These are phyloP conservation scores for Sideroxylon spinosum DNA, from an alignment of 179 eudicot genomes.

Conservation along the genomic window DNA sequence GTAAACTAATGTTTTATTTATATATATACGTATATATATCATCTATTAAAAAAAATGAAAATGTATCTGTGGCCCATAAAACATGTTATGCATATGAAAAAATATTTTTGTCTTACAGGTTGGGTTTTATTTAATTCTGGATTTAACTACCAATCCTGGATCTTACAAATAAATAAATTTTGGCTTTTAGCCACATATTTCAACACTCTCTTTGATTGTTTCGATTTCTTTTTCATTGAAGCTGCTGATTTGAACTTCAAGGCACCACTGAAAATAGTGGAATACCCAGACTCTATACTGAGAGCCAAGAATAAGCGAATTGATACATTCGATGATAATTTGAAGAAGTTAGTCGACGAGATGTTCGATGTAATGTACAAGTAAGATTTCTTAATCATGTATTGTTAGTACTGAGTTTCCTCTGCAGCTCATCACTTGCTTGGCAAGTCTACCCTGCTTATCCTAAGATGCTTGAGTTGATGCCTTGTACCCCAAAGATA, in stretches of 20 bases:
- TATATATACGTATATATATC: too few species aligned
- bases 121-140: too few species aligned
- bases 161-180: too few species aligned
- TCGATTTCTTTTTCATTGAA: conserved; percentile 18
- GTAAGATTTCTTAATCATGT: conserved; percentile 31
- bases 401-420: not conserved
- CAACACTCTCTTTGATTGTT: not conserved
- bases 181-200: too few species aligned
- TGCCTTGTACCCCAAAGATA: not conserved
- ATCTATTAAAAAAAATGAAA: too few species aligned
- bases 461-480: not conserved
- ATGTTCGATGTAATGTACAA: conserved; percentile 96
- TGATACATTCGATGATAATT: conserved; percentile 61
- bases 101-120: too few species aligned
- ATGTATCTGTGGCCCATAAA: too few species aligned
- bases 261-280: conserved; percentile 64
- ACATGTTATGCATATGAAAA: too few species aligned
- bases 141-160: too few species aligned
- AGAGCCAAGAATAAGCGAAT: conserved; percentile 80
- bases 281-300: conserved; percentile 80
- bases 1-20: too few species aligned
- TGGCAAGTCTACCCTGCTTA: not conserved
- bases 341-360: conserved; percentile 72
- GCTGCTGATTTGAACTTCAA: conserved; percentile 77
- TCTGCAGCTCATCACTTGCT: conserved; percentile 2